Base-by-base conservation (phyloP, 345 rosid genomes). In the Aquilaria sinensis region DNA sequence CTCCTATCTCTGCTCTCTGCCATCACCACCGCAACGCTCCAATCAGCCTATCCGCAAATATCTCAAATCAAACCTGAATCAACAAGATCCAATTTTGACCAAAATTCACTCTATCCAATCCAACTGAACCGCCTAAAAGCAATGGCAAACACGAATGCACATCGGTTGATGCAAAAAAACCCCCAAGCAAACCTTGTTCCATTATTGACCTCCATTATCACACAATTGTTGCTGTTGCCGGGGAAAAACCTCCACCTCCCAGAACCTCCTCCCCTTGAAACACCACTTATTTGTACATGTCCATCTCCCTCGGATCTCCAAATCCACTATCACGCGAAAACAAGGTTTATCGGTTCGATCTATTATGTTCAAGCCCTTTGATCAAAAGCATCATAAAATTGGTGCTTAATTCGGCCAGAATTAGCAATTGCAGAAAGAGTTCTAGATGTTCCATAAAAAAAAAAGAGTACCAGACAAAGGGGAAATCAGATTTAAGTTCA, bases 231-330 rank as follows among this genome's bases (percentile, higher is more conserved):
- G 75, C 23, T 68, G 72, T 65, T 70, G 83, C 50, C 75, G 86
- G 34, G 81, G 76, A 70, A 78, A 80, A 58, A 90, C 64, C 84
- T 86, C 92, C 61, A 90, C 93, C 65, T 90, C 96, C 46, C 97
- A 85, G 58, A 32, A 80, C 68, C 48, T 85, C 83, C 58, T 76
- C 87, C 57, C 79, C 93, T 70, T 56, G 76, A 68, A 63, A 94
- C 79, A 85, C 85, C 78, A 69, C 79, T 58, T 92, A 82, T 78
- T 82, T 90, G 75, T 70, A 80, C 90, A 76, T 88, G 65, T 60
- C 83, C 72, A 66, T 75, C 57, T 47, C 45, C 47, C 30, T 62
- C 61, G 54, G 67, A 51, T 60, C 74, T 55, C 55, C 71, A 52
- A 29, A 51, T 61, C 64, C 54, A 34, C 47, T 12, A 53, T 43